Percentiles rank a stretch among this genome's conserved stretches.
Conservation (phyloP, 2,329 filamentous ascomycete species). For the Curvularia sp. region DNA sequence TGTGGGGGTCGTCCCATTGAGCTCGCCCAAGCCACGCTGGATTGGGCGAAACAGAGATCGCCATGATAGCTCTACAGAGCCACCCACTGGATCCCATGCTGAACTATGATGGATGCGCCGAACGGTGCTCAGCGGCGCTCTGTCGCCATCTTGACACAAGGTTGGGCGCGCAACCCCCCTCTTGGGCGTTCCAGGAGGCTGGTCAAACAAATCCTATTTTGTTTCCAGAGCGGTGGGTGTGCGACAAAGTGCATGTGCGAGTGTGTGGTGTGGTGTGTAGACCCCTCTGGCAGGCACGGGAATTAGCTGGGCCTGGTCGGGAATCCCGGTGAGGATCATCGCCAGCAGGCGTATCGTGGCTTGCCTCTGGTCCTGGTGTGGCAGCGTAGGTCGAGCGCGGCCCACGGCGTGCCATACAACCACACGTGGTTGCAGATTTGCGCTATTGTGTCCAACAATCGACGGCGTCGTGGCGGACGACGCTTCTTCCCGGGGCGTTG, state of each 20-base stretch:
- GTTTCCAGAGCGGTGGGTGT: background rate
- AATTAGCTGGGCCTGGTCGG: slow-evolving; percentile 24
- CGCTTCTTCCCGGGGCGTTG: slow-evolving; percentile 30
- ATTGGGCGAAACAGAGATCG: slow-evolving; percentile 30
- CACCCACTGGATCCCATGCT: slow-evolving; percentile 19
- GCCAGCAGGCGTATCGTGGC: slow-evolving; percentile 27
- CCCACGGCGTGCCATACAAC: slow-evolving; percentile 13
- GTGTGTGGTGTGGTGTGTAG: background rate
- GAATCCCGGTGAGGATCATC: slow-evolving; percentile 37
- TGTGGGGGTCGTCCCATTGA: slow-evolving; percentile 41
- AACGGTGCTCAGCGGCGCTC: background rate
- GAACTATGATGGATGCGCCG: background rate
- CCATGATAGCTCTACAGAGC: slow-evolving; percentile 15
- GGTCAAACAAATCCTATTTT: background rate
- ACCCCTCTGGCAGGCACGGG: slow-evolving; percentile 6
- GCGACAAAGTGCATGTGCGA: background rate
- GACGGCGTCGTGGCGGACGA: slow-evolving; percentile 28
- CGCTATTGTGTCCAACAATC: slow-evolving; percentile 22
- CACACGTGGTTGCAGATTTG: slow-evolving; percentile 26
- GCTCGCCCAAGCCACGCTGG: slow-evolving; percentile 33
- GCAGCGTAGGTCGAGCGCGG: slow-evolving; percentile 16
- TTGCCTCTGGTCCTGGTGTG: slow-evolving; percentile 18
- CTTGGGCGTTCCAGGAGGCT: background rate
- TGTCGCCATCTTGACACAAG: background rate
- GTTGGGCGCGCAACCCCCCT: background rate